phyloP scores from a whole-genome alignment of 2,329 filamentous ascomycete species.

The Fusarium protoensiforme region DNA sequence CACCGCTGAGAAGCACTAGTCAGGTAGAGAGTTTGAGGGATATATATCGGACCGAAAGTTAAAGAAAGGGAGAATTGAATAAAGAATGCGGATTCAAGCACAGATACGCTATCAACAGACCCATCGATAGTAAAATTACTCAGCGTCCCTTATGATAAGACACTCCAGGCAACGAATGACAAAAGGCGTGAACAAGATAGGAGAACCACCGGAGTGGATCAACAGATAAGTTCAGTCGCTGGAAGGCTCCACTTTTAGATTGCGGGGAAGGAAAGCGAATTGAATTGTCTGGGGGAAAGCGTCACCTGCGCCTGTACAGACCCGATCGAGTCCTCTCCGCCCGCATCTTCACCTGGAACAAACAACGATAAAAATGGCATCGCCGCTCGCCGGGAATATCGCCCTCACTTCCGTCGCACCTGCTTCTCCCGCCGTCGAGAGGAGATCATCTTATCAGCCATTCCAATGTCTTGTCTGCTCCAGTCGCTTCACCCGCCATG shows the following conservation, averaged over 20 bases:
- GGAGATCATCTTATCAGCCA: slow-evolving; percentile 43
- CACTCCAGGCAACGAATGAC: not conserved
- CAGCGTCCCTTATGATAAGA: not conserved
- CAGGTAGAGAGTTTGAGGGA: not conserved
- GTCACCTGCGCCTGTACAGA: not conserved
- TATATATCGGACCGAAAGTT: not conserved
- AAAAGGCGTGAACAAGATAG: not conserved
- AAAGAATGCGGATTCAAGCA: not conserved
- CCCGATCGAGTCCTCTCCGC: not conserved
- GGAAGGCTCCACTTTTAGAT: not conserved
- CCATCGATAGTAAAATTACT: not conserved
- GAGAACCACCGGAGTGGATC: not conserved
- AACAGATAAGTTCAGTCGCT: not conserved
- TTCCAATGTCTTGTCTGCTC: slow-evolving; percentile 55
- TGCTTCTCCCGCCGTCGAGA: not conserved
- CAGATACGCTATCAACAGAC: not conserved
- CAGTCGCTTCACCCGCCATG: slow-evolving; percentile 35
- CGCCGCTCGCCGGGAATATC: not conserved
- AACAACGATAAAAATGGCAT: slow-evolving; percentile 4
- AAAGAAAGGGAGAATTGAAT: not conserved
- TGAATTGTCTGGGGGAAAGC: slow-evolving; percentile 1
- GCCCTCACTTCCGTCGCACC: not conserved
- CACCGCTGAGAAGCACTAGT: not conserved
- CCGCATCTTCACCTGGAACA: not conserved
- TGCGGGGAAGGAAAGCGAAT: not conserved